A percentile compares a stretch with the other conserved stretches of the same genome.
phyloP scores from a whole-genome alignment of 345 rosid genomes.

The Gossypium raimondii region DNA sequence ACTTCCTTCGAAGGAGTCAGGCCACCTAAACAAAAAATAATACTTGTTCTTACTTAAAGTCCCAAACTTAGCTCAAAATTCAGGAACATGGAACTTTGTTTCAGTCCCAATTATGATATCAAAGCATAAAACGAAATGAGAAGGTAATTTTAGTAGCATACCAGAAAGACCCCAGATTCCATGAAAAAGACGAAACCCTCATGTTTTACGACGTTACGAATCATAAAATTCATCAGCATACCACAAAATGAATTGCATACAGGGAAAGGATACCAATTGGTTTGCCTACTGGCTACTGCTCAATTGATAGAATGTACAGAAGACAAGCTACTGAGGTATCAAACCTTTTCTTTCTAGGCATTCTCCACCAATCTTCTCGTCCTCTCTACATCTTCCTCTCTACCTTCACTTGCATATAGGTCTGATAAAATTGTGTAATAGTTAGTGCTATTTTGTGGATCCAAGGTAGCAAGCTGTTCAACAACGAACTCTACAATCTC shows the following conservation, averaged over 20 bases:
- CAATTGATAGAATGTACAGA: neutral
- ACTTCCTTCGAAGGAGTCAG: too few relatives aligned
- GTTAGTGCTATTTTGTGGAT: conserved; percentile 15
- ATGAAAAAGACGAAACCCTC: neutral
- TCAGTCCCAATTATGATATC: neutral
- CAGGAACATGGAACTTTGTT: neutral
- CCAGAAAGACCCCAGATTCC: neutral
- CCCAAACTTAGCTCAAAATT: neutral
- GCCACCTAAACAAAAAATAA: neutral
- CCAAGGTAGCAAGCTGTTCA: conserved; percentile 16
- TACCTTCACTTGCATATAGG: conserved; percentile 25
- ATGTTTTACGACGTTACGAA: neutral
- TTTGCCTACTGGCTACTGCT: neutral
- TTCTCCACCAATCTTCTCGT: conserved; percentile 18
- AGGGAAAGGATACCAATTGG: conserved; percentile 3
- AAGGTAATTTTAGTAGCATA: neutral
- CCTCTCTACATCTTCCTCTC: conserved; percentile 25
- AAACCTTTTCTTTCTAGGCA: neutral
- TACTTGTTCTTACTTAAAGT: neutral
- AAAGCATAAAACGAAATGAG: neutral
- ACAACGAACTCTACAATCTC: conserved; percentile 23
- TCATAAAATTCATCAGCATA: neutral
- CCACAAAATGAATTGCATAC: neutral
- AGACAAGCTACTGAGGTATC: neutral
- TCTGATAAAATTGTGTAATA: conserved; percentile 23